These are phyloP conservation scores for Neonectria hederae DNA, from an alignment of 2,329 filamentous ascomycete species.

Conservation along the genomic window DNA sequence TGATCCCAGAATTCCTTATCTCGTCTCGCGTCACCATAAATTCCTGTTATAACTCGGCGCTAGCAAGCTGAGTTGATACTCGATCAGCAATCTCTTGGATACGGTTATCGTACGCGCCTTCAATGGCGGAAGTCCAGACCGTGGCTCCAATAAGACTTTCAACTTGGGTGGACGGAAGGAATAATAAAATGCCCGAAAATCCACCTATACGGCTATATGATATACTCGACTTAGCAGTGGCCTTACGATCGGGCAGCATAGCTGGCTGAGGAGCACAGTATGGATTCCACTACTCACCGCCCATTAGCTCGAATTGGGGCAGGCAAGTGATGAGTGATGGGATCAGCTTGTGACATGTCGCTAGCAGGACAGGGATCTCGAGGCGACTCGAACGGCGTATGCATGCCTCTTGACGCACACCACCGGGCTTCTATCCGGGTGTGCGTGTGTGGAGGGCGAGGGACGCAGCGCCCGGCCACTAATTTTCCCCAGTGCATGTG, in stretches of 20 bases:
- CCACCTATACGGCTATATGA: neutral
- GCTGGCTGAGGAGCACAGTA: slow-evolving; percentile 17
- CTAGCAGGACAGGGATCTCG: slow-evolving; percentile 14
- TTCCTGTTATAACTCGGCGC: neutral
- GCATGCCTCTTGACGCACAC: slow-evolving; percentile 24
- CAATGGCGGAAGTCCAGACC: neutral
- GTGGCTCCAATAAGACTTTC: slow-evolving; percentile 15
- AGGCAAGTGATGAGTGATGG: slow-evolving; percentile 27
- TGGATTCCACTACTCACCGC: slow-evolving; percentile 18
- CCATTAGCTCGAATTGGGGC: slow-evolving; percentile 28
- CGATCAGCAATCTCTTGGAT: slow-evolving; percentile 10
- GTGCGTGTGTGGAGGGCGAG: slow-evolving; percentile 2
- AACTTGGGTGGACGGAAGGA: neutral
- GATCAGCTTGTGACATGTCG: slow-evolving; percentile 10
- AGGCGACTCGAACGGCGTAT: slow-evolving; percentile 20
- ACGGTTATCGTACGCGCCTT: neutral
- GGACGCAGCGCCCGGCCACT: slow-evolving; percentile 6
- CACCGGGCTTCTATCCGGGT: slow-evolving; percentile 29
- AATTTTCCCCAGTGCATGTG: slow-evolving; percentile 13
- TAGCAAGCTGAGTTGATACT: slow-evolving; percentile 7
- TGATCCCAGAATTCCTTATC: slow-evolving; percentile 33
- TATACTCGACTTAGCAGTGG: neutral
- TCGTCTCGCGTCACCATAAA: slow-evolving; percentile 7
- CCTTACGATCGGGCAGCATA: slow-evolving; percentile 3
- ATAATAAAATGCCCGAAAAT: slow-evolving; percentile 3